Evolutionary conservation across 768 basidiomycete genomes (phyloP), one percentile per base, ranked within the genome.

Genomic region (Termitomyces sp.): DNA sequence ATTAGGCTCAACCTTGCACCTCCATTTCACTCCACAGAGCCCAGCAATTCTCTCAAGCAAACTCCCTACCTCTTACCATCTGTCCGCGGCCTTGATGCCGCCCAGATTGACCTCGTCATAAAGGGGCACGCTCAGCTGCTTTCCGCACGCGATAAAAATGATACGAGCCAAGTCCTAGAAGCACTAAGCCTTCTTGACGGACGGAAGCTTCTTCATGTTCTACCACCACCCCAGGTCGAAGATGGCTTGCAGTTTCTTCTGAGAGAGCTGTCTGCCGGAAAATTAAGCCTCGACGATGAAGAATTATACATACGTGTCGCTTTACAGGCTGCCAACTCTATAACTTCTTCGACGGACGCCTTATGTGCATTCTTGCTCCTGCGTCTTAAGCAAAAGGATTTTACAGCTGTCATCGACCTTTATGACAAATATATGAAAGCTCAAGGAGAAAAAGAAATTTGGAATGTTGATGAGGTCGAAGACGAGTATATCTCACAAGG

Each of bases 331-430:
- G 82, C 86, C 0, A 72, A 14, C 5, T 57, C 28, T 34, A 11
- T 64, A 11, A 67, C 65, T 28, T 73, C 79, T 30, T 74, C 74
- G 9, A 70, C 76, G 14, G 73, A 76, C 11, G 80, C 80, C 4
- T 68, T 89, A 46, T 71, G 71, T 51, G 74, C 77, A 21, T 74
- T 77, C 59, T 76, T 89, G 79, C 61, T 74, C 43, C 64, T 68
- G 37, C 70, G 79, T 59, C 64, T 88, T 54, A 66, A 68, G 41
- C 63, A 65, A 17, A 67, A 72, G 14, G 67, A 86, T 54, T 63
- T 74, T n/a, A 60, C 68, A 10, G 67, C 72, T 8, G 77, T 79
- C 40, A 63, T 85, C 28, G 63, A 69, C 40, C 67, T 88, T 19
- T 80, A 84, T 55, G 60, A 67, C 37, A 67, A 63, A 42, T 81